Evolutionary conservation across 352 stramenopile species (phyloP), one percentile per base, ranked within the genome.

Genomic region (Pythium guiyangense): DNA sequence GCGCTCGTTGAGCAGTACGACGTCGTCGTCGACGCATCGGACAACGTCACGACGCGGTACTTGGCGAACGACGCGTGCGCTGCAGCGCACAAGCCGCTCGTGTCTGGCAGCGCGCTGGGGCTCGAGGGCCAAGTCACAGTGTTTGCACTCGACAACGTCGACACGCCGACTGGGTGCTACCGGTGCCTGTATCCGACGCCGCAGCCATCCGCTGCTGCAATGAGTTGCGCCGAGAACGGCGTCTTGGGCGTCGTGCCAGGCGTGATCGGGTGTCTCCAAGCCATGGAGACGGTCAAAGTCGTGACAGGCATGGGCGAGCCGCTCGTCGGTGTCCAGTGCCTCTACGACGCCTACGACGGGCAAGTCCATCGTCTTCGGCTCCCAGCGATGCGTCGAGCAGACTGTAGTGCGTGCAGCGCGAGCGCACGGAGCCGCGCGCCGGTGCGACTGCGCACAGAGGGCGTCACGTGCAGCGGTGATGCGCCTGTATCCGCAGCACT

Each of bases 121-220:
- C 70, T 96, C 9, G 96, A 99, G 64, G 97, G 97, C 15, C 96
- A 99, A 64, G 78, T 99, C 26, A 96, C 95, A 0, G 94, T 99
- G 11, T 98, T 98, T 66, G 87, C 96, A 37, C 97, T 94, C 12
- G 39, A 54, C 66, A 54, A 77, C 6, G 45, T 65, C 14, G 63
- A 70, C 10, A 44, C 68, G 9, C 53, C 58, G 1, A 54, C 59
- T 0, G 73, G 84, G 1, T 99, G 97, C 68, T 99, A 99, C 68
- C 86, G 95, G n/a, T 99, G 97, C 59, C 64, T 99, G 27, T 99
- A 98, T 67, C 95, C 97, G 15, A 90, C 77, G 49, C 88, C 88
- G 9, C 79, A 82, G 39, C 61, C 61, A 14, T 49, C 52, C 3
- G 34, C 51, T 6, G 35, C 71, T 1, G 84, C 72, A 54, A 87